Base-by-base conservation (phyloP, 257 asterid genomes). In the Henckelia pumila region DNA sequence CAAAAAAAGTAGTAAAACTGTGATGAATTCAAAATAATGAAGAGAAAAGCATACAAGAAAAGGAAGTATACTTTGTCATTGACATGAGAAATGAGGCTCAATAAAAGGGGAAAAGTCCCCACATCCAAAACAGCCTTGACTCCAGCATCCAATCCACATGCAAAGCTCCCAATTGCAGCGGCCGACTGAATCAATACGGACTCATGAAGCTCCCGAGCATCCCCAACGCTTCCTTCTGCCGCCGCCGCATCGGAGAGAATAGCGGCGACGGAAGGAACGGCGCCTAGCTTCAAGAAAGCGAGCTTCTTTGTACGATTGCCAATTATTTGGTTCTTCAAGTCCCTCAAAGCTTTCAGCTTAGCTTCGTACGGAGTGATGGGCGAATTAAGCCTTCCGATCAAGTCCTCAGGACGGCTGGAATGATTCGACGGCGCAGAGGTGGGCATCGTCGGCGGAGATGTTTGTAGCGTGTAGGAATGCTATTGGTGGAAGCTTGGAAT, bases 271-370 rank as follows among this genome's bases (percentile, higher is more conserved):
- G 77, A 79, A 30, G 94, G 92, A 44, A 86, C 95, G 37, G 98
- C 98, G 47, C 95, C 96, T 63, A 90, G 89, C 81, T 86, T 90
- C 71, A 93, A 75, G 71, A 80, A 93, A 52, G 81, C 81, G 7
- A 86, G 72, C 84, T 93, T 93, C 68, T 88, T 89, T 1, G 97
- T 93, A 8, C 89, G 98, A 72, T 88, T 93, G 10, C 98, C 98
- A 17, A 93, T 93, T 16, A 93, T 93, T 68, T 86, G 97, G 71
- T 93, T 93, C 82, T 93, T 93, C 67, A 93, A 77, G 64, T 86
- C 95, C 77, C 98, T 80, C 70, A 93, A 66, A 8, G 90, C 84
- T 72, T 86, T 86, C 33, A 93, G 87, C 76, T 86, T 88, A 56
- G 71, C 68, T 49, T 85, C 90, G 73, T 44, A 62, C 0, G 88